Base-by-base conservation (phyloP, 1,284 basidiomycete genomes). In the Cutaneotrichosporon arboriforme region DNA sequence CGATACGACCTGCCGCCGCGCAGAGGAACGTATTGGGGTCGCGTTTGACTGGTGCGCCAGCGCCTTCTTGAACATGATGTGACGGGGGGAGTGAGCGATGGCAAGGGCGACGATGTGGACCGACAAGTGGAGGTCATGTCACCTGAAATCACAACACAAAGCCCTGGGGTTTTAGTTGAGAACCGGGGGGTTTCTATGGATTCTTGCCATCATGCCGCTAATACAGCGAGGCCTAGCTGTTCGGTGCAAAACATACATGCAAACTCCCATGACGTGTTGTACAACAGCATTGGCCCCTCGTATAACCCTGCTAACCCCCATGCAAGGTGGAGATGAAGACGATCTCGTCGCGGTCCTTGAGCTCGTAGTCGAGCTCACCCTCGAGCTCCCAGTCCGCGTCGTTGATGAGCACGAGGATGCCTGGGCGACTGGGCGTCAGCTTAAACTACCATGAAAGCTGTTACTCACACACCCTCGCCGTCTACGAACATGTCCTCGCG, bases 371-470 rank as follows among this genome's bases (percentile, higher is more conserved):
- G 20, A 90, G 85, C 74, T 97, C 94, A 33, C 91, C 92, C 70
- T 97, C 93, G 10, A 98, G 80, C 70, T 97, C 94, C 94, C 94
- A 98, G 68, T 98, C 94, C 1, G 90, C 88, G 64, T 97, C 90
- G 70, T 97, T 98, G 59, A 98, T 84, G 26, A 98, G 79, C 0
- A 97, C 93, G 4, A 98, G 80, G 40, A 98, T 96, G 0, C 94
- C 94, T 0, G 94, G 94, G 13, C 94, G 90, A 15, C 92, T 97
- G 70, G 20, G 8, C 2, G 23, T 54, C 39, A 53, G 46, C 37
- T 12, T 15, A n/a, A n/a, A n/a, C n/a, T 10, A 4, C 17, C 17
- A 31, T 13, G 34, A 8, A 5, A 15, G 14, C 20, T 15, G 2
- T 10, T 21, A 83, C 88, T 76, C 72, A 96, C 93, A 97, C 88